Evolutionary conservation across 768 basidiomycete genomes (phyloP).

Genomic region (Trametes cingulata): DNA sequence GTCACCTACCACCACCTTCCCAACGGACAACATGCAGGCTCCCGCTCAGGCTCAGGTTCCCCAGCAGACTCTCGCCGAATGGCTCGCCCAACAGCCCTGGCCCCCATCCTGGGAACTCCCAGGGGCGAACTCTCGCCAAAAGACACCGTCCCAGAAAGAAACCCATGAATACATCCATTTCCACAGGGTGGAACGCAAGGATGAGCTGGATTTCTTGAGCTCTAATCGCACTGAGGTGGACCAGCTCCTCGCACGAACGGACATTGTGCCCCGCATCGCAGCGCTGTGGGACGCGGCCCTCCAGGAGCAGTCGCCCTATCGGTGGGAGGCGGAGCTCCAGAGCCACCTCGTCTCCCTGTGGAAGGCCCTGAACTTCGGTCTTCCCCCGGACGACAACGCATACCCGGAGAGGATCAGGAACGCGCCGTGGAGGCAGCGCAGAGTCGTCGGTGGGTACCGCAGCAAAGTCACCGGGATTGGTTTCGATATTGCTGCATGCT

Average conservation of each 20-base stretch:
- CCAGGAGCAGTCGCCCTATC: not conserved
- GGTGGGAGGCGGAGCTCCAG: not conserved
- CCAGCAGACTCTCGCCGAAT: not conserved
- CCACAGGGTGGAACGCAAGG: not conserved
- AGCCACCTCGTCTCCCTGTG: not conserved
- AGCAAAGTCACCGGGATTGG: not conserved
- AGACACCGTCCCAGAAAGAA: not conserved
- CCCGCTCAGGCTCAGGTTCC: not conserved
- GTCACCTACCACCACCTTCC: not conserved
- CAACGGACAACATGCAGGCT: not conserved
- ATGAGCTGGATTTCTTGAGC: not conserved
- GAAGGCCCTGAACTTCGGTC: not conserved
- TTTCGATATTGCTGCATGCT: not conserved
- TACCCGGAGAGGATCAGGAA: not conserved
- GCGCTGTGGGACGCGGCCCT: not conserved
- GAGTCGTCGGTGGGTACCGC: not conserved
- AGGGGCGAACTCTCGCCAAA: not conserved
- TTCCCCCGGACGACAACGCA: not conserved
- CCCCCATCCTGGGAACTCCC: not conserved
- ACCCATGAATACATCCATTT: not conserved
- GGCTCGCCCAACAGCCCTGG: not conserved
- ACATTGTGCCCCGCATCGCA: too few relatives aligned
- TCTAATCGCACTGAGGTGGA: not conserved
- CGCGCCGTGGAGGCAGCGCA: not conserved
- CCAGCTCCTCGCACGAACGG: not conserved